Evolutionary conservation across 495 filamentous ascomycete genomes (phyloP).

Genomic region (Durotheca rogersii): DNA sequence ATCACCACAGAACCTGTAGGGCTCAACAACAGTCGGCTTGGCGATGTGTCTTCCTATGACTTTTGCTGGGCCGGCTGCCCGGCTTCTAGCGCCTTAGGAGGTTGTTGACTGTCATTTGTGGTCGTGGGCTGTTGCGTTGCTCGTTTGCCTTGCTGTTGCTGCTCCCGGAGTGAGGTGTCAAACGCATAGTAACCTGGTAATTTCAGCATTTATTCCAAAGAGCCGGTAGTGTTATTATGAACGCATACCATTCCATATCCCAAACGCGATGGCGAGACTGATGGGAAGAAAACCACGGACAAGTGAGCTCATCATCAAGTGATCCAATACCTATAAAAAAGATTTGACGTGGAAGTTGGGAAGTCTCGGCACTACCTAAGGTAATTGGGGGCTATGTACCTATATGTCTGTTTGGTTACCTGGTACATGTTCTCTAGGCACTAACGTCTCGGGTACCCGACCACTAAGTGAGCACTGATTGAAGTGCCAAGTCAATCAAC

Average conservation of each 20-base stretch:
- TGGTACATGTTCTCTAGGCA: neutral
- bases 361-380: neutral
- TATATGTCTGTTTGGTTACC: neutral
- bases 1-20: too few relatives aligned
- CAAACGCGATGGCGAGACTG: conserved; percentile 31
- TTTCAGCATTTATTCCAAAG: conserved; percentile 9
- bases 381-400: too few relatives aligned
- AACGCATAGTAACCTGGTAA: conserved; percentile 47
- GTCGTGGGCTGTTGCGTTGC: conserved; percentile 20
- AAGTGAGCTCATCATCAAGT: conserved; percentile 30
- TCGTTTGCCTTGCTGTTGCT: too few relatives aligned
- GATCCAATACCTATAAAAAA: neutral
- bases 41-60: too few relatives aligned
- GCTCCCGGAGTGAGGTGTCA: conserved; percentile 40
- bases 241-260: conserved; percentile 38
- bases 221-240: conserved; percentile 5
- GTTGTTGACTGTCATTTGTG: conserved; percentile 12
- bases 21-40: too few relatives aligned
- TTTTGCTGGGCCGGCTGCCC: too few relatives aligned
- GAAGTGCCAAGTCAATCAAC: too few relatives aligned
- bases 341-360: too few relatives aligned
- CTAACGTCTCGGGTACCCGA: too few relatives aligned
- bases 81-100: neutral
- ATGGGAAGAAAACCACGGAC: conserved; percentile 25
- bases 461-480: too few relatives aligned